Evolutionary conservation across 2,329 filamentous ascomycete species (phyloP).

Genomic region (Clonostachys byssicola): DNA sequence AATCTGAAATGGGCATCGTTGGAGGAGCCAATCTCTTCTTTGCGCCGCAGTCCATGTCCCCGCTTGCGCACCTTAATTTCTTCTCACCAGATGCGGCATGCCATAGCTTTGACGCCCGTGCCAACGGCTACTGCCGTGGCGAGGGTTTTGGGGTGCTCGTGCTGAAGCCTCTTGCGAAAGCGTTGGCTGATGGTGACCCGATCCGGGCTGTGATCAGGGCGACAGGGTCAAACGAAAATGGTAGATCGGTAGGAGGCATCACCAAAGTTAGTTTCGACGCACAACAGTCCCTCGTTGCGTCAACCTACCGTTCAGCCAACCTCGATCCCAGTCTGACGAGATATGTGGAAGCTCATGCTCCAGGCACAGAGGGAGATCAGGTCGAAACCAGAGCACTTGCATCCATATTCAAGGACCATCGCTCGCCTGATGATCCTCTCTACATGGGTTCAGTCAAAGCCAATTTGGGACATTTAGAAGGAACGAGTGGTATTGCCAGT

Average conservation of each 20-base stretch:
- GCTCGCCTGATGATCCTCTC: not conserved
- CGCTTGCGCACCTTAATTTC: slow-evolving; percentile 5
- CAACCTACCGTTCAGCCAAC: slow-evolving; percentile 22
- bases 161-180: slow-evolving; percentile 52
- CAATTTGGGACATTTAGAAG: slow-evolving; percentile 11
- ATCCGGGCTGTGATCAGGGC: slow-evolving; percentile 43
- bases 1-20: not conserved
- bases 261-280: slow-evolving; percentile 49
- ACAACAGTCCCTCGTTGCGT: slow-evolving; percentile 34
- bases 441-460: slow-evolving; percentile 9
- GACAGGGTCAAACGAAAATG: slow-evolving; percentile 51
- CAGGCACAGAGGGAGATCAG: slow-evolving; percentile 44
- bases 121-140: slow-evolving; percentile 54
- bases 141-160: slow-evolving; percentile 53
- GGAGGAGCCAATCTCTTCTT: slow-evolving; percentile 1
- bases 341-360: slow-evolving; percentile 49
- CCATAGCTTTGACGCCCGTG: not conserved
- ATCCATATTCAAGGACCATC: slow-evolving; percentile 5
- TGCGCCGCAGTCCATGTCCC: slow-evolving; percentile 6
- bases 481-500: slow-evolving; percentile 9
- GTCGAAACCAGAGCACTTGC: slow-evolving; percentile 29
- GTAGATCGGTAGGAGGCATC: slow-evolving; percentile 39
- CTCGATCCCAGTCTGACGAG: slow-evolving; percentile 19
- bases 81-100: not conserved
- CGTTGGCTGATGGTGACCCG: slow-evolving; percentile 48